Percentiles rank a stretch among this genome's conserved stretches.
Evolutionary conservation across 2,329 filamentous ascomycete genomes (phyloP).

Genomic region (Moelleriella libera): DNA sequence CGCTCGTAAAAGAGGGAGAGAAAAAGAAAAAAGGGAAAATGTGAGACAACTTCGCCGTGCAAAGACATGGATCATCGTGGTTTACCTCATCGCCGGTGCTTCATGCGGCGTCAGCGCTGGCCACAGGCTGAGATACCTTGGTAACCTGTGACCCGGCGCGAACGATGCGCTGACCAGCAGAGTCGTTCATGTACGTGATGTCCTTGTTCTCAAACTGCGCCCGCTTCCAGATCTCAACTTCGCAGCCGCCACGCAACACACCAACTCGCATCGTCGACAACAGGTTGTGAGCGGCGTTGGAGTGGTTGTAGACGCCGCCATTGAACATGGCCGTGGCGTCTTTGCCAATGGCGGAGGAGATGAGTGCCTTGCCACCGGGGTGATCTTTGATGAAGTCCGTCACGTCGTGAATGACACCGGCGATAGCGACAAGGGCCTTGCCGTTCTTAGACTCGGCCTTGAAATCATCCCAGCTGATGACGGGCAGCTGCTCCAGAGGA

Average conservation of each 20-base stretch:
- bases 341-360: slow-evolving; percentile 69
- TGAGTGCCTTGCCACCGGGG: slow-evolving; percentile 81
- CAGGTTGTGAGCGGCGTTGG: slow-evolving; percentile 79
- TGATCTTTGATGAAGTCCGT: slow-evolving; percentile 77
- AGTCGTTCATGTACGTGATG: slow-evolving; percentile 66
- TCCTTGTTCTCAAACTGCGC: slow-evolving; percentile 76
- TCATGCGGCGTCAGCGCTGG: slow-evolving; percentile 72
- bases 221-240: slow-evolving; percentile 89
- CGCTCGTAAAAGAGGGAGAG: background rate
- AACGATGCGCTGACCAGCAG: slow-evolving; percentile 66
- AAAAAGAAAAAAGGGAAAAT: too few species aligned
- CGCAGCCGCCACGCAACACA: slow-evolving; percentile 73
- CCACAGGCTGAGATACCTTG: slow-evolving; percentile 64
- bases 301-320: slow-evolving; percentile 80
- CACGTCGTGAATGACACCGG: slow-evolving; percentile 77
- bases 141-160: slow-evolving; percentile 78
- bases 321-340: slow-evolving; percentile 87
- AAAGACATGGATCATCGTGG: too few species aligned
- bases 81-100: background rate
- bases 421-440: slow-evolving; percentile 61
- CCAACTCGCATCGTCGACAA: slow-evolving; percentile 79
- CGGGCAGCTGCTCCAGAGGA: slow-evolving; percentile 72
- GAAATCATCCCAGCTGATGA: slow-evolving; percentile 79
- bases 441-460: slow-evolving; percentile 63
- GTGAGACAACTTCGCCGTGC: too few species aligned